Percentiles rank a stretch among this genome's conserved stretches.
Evolutionary conservation across 2,329 filamentous ascomycete genomes (phyloP).

Genomic region (Cryphonectria naterciae): DNA sequence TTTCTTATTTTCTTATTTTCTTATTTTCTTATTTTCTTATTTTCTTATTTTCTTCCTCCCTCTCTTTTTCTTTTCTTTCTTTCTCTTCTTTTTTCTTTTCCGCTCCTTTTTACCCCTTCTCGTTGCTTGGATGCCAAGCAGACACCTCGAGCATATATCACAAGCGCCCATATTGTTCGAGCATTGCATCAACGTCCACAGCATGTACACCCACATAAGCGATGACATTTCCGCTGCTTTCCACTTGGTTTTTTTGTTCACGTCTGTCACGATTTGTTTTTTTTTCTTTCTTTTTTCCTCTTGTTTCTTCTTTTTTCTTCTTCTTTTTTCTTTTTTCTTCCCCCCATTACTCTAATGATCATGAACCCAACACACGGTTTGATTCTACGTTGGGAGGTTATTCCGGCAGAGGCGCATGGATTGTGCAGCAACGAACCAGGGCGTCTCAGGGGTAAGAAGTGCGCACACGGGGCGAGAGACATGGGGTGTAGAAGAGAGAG

Average conservation of each 20-base stretch:
- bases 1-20: background rate
- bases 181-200: slow-evolving; percentile 8
- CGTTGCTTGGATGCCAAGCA: background rate
- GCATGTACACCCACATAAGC: slow-evolving; percentile 20
- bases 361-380: background rate
- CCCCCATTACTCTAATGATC: background rate
- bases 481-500: no score
- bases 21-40: no score
- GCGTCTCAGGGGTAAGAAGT: background rate
- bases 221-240: background rate
- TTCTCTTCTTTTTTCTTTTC: background rate
- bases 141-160: slow-evolving; percentile 4
- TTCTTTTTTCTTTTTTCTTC: background rate
- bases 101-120: background rate
- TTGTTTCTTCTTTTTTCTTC: background rate
- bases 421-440: background rate
- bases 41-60: slow-evolving; percentile 8
- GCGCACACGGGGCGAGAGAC: no score
- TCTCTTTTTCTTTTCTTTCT: slow-evolving; percentile 18
- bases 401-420: background rate
- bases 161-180: background rate
- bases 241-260: background rate
- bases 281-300: background rate
- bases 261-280: slow-evolving; percentile 15
- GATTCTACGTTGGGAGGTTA: background rate